These are phyloP conservation scores for Fusarium sp. DNA, from an alignment of 2,329 filamentous ascomycete species.

Conservation along the genomic window DNA sequence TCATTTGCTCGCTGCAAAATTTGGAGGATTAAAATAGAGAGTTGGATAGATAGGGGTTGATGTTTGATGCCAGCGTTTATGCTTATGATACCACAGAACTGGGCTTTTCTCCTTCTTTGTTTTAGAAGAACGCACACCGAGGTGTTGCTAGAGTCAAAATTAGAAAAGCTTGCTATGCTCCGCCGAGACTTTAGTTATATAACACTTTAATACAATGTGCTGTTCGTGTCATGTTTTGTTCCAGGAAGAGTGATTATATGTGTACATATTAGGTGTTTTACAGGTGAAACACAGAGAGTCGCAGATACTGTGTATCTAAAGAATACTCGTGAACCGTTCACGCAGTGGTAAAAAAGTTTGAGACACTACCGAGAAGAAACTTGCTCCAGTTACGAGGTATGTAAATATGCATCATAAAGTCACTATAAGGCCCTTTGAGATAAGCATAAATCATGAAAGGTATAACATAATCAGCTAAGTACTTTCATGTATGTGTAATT, in stretches of 20 bases:
- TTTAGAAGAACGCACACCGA: conserved; percentile 34
- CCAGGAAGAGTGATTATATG: neutral
- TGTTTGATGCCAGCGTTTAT: conserved; percentile 48
- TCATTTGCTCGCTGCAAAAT: conserved; percentile 37
- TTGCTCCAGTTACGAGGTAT: too few species aligned
- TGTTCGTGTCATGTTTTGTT: conserved; percentile 20
- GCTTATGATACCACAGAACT: conserved; percentile 46
- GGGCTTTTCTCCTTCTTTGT: conserved; percentile 41
- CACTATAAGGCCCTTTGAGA: too few species aligned
- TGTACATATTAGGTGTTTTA: neutral
- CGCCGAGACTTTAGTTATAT: conserved; percentile 45
- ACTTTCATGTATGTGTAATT: too few species aligned
- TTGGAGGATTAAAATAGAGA: conserved; percentile 12
- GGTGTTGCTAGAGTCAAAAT: conserved; percentile 40
- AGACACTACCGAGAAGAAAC: too few species aligned
- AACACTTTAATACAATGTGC: conserved; percentile 40
- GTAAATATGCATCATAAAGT: too few species aligned
- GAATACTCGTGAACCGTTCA: too few species aligned
- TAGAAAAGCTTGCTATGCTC: conserved; percentile 44
- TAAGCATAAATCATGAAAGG: too few species aligned
- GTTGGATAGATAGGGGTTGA: conserved; percentile 41
- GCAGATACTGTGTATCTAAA: too few species aligned
- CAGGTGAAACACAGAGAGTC: neutral
- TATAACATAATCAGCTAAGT: too few species aligned
- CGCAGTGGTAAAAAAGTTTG: too few species aligned